Evolutionary conservation across 352 stramenopile genomes (phyloP), one percentile per base, ranked within the genome.

Genomic region (Phytophthora europaea): DNA sequence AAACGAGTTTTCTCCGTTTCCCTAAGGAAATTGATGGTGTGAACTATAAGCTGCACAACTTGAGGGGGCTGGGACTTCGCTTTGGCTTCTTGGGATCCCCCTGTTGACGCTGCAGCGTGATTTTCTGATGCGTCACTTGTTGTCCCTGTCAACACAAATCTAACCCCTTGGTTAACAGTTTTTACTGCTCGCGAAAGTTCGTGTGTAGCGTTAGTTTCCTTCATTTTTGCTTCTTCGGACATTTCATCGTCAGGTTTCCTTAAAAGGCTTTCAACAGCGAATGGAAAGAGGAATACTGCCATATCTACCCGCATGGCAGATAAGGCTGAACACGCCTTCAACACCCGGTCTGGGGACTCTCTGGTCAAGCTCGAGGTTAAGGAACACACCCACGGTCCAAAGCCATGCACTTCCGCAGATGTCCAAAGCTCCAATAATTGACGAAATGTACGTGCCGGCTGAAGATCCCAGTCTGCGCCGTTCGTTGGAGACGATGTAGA

Each of bases 21-120:
- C n/a, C 87, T 83, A 0, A 94, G 65, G 38, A 95, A 97, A 48
- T 90, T 96, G 22, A 96, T 83, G 16, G 65, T 87, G 61, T 97
- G 90, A 59, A 97, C 67, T 4, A 96, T 34, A 16, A 94, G 68
- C 62, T 97, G 90, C 33, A 91, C 70, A 6, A 84, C 77, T 56
- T 89, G 67, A 18, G 79, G 66, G 31, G 79, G 77, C 20, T 80
- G 78, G n/a, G 56, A 74, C 38, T 34, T 23, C 6, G 20, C 63
- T 26, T 45, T 45, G 56, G 54, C 26, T 18, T 15, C 10, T 54
- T 64, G 45, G 52, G n/a, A 38, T 23, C 12, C 22, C 51, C 26
- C 38, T 8, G 18, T 45, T 38, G 12, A 38, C 23, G 13, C 13
- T 31, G 7, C 28, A 57, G 9, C 54, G 22, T 22, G n/a, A 3